These are phyloP conservation scores for Alternaria triticimaculans DNA, from an alignment of 2,329 filamentous ascomycete genomes.

Conservation along the genomic window DNA sequence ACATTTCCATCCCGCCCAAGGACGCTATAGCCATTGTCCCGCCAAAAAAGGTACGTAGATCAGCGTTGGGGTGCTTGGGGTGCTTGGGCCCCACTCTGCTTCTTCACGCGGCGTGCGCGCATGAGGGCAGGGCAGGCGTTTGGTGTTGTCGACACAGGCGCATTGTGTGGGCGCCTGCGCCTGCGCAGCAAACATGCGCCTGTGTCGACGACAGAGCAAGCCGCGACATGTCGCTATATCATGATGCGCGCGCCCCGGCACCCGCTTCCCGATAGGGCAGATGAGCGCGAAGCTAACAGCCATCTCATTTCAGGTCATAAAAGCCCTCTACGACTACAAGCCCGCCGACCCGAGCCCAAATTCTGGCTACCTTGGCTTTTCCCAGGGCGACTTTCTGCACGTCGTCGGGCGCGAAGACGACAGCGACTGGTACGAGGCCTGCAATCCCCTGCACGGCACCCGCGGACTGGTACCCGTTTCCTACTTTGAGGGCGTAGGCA, in stretches of 20 bases:
- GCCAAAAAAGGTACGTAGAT: slow-evolving; percentile 78
- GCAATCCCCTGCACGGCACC: slow-evolving; percentile 89
- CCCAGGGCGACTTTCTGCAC: slow-evolving; percentile 96
- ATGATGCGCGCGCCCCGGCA: slow-evolving; percentile 13
- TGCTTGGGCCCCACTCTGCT: neutral
- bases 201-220: neutral
- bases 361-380: slow-evolving; percentile 77
- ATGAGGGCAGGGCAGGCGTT: neutral
- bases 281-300: slow-evolving; percentile 35
- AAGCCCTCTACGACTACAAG: slow-evolving; percentile 95
- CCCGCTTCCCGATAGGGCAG: slow-evolving; percentile 24
- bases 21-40: slow-evolving; percentile 87
- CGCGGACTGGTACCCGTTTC: slow-evolving; percentile 91
- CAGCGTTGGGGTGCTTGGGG: neutral
- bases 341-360: slow-evolving; percentile 70
- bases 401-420: slow-evolving; percentile 97
- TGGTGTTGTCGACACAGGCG: neutral
- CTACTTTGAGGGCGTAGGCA: slow-evolving; percentile 91
- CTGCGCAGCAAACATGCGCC: neutral
- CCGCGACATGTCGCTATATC: slow-evolving; percentile 2
- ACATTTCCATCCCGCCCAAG: slow-evolving; percentile 81
- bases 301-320: slow-evolving; percentile 75
- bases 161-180: slow-evolving; percentile 2
- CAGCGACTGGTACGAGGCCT: slow-evolving; percentile 96
- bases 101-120: neutral